These are phyloP conservation scores for Yamadazyma triangularis DNA, from an alignment of 1,139 yeast species.

Conservation along the genomic window DNA sequence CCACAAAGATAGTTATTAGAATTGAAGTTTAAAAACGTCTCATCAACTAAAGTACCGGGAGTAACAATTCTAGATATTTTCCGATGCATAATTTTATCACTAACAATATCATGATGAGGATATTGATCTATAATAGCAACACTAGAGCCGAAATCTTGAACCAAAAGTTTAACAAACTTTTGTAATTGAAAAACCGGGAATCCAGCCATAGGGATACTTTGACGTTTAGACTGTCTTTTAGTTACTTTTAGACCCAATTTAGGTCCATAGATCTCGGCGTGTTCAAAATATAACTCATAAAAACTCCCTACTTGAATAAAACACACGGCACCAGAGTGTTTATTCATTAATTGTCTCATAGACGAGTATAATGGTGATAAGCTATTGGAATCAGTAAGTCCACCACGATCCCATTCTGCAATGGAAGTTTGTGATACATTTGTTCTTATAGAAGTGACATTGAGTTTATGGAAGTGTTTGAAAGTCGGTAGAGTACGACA, in stretches of 20 bases:
- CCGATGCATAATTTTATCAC: conserved; percentile 48
- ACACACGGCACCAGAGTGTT: conserved; percentile 63
- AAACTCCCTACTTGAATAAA: conserved; percentile 87
- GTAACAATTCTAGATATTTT: conserved; percentile 77
- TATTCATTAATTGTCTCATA: conserved; percentile 30
- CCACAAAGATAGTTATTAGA: conserved; percentile 69
- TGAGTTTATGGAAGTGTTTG: too few species aligned
- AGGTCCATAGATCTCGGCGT: conserved; percentile 73
- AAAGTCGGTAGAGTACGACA: too few species aligned
- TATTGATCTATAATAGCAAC: conserved; percentile 83
- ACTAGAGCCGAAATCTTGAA: conserved; percentile 60
- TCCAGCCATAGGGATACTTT: conserved; percentile 80
- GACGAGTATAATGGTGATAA: conserved; percentile 36
- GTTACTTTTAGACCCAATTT: conserved; percentile 57
- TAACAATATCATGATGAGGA: conserved; percentile 18
- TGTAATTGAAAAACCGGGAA: conserved; percentile 74
- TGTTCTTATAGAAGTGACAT: too few species aligned
- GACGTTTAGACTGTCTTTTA: conserved; percentile 35
- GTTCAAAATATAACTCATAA: conserved; percentile 85
- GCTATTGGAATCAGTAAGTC: conserved; percentile 23
- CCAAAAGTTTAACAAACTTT: conserved; percentile 68
- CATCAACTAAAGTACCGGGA: conserved; percentile 92
- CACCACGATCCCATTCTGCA: conserved; percentile 40
- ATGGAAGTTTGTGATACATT: conserved; percentile 1
- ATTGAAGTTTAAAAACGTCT: conserved; percentile 70